phyloP scores from a whole-genome alignment of 441 rosid species.

The Adansonia gregorii region DNA sequence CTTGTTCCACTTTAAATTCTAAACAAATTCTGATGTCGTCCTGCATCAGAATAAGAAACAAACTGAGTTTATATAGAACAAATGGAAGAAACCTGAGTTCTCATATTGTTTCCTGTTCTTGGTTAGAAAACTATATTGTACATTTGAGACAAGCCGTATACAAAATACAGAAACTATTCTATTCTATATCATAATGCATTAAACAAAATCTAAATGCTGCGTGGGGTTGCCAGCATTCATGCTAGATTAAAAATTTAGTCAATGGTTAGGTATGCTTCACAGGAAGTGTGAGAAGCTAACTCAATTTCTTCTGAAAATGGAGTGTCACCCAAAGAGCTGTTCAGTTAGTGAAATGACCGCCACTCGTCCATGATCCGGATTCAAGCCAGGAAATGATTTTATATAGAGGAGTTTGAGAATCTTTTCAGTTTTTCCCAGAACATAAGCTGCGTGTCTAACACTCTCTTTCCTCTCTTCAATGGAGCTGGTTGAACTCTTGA shows the following conservation, averaged over 20 bases:
- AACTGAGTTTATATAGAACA: neutral
- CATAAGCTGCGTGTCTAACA: slow-evolving; percentile 56
- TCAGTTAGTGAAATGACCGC: slow-evolving; percentile 46
- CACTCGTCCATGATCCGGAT: slow-evolving; percentile 64
- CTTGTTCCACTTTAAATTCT: neutral
- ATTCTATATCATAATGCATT: neutral
- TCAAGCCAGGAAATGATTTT: slow-evolving; percentile 43
- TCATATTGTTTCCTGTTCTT: neutral
- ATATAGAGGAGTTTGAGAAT: slow-evolving; percentile 53
- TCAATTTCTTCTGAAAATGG: slow-evolving; percentile 16
- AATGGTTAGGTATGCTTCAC: slow-evolving; percentile 40
- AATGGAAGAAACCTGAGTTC: neutral
- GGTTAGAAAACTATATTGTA: neutral
- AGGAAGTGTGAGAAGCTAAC: slow-evolving; percentile 20
- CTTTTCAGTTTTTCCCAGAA: slow-evolving; percentile 63
- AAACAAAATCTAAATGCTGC: slow-evolving; percentile 13
- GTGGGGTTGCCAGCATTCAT: slow-evolving; percentile 8
- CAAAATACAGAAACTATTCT: neutral
- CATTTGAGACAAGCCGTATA: neutral
- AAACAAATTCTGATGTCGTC: neutral
- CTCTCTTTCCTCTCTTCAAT: slow-evolving; percentile 60
- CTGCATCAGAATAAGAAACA: neutral
- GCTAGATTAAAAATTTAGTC: slow-evolving; percentile 33
- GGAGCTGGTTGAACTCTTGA: slow-evolving; percentile 55
- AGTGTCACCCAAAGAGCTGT: slow-evolving; percentile 21